A percentile compares a stretch with the other conserved stretches of the same genome.
Conservation (phyloP, 306 rosid species). For the apple (Malus domestica) region ASM211411v1 NC_041805.1:26380001-26380500, state of each 20-base stretch:
- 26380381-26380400: neutral
- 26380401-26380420: neutral
- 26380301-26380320: neutral
- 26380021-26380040: slow-evolving; percentile 19
- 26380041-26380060: slow-evolving; percentile 21
- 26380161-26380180: too few relatives aligned
- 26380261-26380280: neutral
- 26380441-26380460: neutral
- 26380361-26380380: neutral
- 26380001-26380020: slow-evolving; percentile 19
- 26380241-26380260: too few relatives aligned
- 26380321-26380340: neutral
- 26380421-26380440: neutral
- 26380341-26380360: neutral
- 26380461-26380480: neutral
- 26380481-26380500: neutral
- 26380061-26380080: neutral
- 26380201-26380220: too few relatives aligned
- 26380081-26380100: slow-evolving; percentile 15
- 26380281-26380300: neutral
- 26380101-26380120: too few relatives aligned
- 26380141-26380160: neutral
- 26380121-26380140: too few relatives aligned
- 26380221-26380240: neutral
- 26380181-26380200: too few relatives aligned